These are phyloP conservation scores for Brachypodium distachyon DNA, from an alignment of 202 grass and related monocot species.

Conservation along the genomic window DNA sequence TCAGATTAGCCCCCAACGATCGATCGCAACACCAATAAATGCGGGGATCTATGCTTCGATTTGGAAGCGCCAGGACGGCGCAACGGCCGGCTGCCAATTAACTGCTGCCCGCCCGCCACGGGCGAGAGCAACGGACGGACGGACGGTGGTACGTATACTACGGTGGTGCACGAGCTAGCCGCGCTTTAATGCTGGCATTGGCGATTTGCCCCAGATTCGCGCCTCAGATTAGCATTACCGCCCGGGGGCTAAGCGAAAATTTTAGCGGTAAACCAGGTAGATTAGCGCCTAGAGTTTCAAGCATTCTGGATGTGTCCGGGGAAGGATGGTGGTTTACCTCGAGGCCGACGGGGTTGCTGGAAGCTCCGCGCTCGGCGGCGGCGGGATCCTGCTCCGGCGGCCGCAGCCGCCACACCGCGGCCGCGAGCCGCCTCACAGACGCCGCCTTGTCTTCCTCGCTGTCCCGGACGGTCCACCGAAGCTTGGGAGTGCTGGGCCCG, in stretches of 20 bases:
- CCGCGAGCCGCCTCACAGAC: slow-evolving; percentile 66
- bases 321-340: too few relatives aligned
- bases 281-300: background rate
- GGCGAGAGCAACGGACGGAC: background rate
- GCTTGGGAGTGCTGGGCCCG: slow-evolving; percentile 21
- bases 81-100: slow-evolving; percentile 23
- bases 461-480: slow-evolving; percentile 16
- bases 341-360: slow-evolving; percentile 7
- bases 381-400: slow-evolving; percentile 33
- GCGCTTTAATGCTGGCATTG: slow-evolving; percentile 9
- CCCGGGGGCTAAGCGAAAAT: too few relatives aligned
- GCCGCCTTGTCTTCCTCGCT: background rate
- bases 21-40: slow-evolving; percentile 22
- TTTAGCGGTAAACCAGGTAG: background rate
- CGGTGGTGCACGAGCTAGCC: background rate
- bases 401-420: slow-evolving; percentile 62
- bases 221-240: background rate
- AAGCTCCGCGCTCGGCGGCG: background rate
- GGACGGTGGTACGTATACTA: too few relatives aligned
- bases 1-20: background rate
- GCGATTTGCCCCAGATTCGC: slow-evolving; percentile 6
- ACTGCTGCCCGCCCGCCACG: slow-evolving; percentile 29
- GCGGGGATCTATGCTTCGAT: slow-evolving; percentile 36
- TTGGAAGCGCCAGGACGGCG: slow-evolving; percentile 18
- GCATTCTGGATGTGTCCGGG: too few relatives aligned